phyloP scores from a whole-genome alignment of 2,329 filamentous ascomycete species.

The Aspergillus sp. region DNA sequence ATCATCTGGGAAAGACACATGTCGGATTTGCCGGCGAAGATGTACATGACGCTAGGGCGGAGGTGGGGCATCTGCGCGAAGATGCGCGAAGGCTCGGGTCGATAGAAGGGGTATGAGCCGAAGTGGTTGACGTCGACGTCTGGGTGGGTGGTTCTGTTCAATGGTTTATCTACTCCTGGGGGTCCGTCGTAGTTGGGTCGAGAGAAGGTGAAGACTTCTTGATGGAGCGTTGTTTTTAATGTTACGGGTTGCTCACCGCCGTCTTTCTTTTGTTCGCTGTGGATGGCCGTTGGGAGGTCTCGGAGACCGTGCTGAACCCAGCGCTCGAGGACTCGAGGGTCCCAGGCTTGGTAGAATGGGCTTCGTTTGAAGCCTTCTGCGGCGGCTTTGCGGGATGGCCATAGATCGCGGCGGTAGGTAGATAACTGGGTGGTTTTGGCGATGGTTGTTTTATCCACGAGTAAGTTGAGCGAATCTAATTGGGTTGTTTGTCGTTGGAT shows the following conservation, averaged over 20 bases:
- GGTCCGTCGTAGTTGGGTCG: slow-evolving; percentile 58
- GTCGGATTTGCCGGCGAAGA: slow-evolving; percentile 40
- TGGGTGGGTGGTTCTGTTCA: slow-evolving; percentile 39
- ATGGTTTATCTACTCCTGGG: slow-evolving; percentile 25
- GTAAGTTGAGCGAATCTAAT: slow-evolving; percentile 21
- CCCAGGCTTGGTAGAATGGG: slow-evolving; percentile 79
- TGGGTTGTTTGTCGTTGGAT: slow-evolving; percentile 52
- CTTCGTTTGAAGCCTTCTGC: slow-evolving; percentile 61
- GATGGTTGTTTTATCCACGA: slow-evolving; percentile 19
- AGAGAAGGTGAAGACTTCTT: slow-evolving; percentile 63
- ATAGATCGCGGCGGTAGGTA: slow-evolving; percentile 68
- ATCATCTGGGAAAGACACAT: slow-evolving; percentile 35
- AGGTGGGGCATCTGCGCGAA: slow-evolving; percentile 38
- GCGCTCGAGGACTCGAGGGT: slow-evolving; percentile 68
- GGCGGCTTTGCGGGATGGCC: slow-evolving; percentile 72
- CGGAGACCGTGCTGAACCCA: slow-evolving; percentile 73
- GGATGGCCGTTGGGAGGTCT: slow-evolving; percentile 59
- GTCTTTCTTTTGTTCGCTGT: slow-evolving; percentile 17
- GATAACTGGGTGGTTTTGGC: slow-evolving; percentile 51
- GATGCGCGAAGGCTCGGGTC: slow-evolving; percentile 34
- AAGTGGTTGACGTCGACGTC: slow-evolving; percentile 38
- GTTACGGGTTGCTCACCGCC: slow-evolving; percentile 53
- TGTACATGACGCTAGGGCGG: slow-evolving; percentile 43
- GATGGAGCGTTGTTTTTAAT: slow-evolving; percentile 73
- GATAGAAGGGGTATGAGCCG: slow-evolving; percentile 39